Evolutionary conservation across 2,329 filamentous ascomycete genomes (phyloP), one percentile per base, ranked within the genome.

Genomic region (Calonectria pseudoturangicola): DNA sequence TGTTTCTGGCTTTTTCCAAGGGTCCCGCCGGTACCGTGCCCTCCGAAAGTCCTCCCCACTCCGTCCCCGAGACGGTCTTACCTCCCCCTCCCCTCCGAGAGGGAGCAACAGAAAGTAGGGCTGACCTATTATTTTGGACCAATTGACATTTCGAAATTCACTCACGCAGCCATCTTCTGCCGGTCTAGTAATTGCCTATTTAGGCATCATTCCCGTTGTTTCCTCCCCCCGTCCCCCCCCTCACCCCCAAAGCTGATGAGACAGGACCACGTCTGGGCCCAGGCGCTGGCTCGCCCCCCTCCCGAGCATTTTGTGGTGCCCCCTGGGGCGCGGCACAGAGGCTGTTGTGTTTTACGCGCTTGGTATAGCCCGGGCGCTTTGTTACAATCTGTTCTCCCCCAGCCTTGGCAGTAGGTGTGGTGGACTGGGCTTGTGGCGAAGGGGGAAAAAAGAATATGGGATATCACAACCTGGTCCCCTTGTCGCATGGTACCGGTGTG

Each of bases 401-500:
- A 60, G 33, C 33, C 21, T 8, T 21, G 8, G n/a, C 21, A n/a
- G 21, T 15, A 18, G 30, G 30, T 33, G 50, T 21, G 33, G 21
- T 25, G 33, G 54, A n/a, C 33, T 36, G 25, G 21, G 21, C 15
- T 41, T 36, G 33, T 36, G 33, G 33, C 7, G 33, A 12, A 33
- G 30, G 30, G 30, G 30, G 30, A 33, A 33, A 33, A 36, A 41
- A 33, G 54, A 36, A 41, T 41, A 13, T 41, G 2, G 21, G 54
- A 41, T 27, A 41, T 41, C 54, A 58, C 54, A 39, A 41, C 3
- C 33, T 21, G 54, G 54, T 60, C 9, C 54, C 54, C 54, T 60
- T 27, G 36, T 18, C n/a, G 54, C 21, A 30, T 68, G 54, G 66
- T 68, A 68, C 54, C 54, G 43, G 43, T 50, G 39, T 25, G 66